A percentile compares a stretch with the other conserved stretches of the same genome.
Evolutionary conservation across 495 filamentous ascomycete genomes (phyloP).

Genomic region (Tuber brumale): DNA sequence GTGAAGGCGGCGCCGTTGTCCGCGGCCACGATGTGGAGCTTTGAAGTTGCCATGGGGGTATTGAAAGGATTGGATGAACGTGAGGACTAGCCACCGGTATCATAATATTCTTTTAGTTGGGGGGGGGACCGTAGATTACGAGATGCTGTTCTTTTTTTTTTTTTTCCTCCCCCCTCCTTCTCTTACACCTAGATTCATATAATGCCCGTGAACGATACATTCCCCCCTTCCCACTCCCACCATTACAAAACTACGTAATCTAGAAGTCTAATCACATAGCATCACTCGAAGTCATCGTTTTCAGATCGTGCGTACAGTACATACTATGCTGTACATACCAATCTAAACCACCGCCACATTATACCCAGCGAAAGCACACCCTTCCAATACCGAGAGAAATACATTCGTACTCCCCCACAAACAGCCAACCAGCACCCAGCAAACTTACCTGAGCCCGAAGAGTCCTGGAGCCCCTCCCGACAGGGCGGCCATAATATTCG

Average conservation of each 20-base stretch:
- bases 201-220: background rate
- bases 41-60: slow-evolving; percentile 63
- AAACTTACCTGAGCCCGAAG: background rate
- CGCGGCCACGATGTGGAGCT: slow-evolving; percentile 98
- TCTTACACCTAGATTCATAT: background rate
- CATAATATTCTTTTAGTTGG: background rate
- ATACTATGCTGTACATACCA: background rate
- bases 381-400: background rate
- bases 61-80: slow-evolving; percentile 48
- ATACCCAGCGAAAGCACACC: background rate
- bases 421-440: background rate
- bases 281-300: background rate
- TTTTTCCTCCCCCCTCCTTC: background rate
- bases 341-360: background rate
- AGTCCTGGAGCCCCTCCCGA: background rate
- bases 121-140: background rate
- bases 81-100: background rate
- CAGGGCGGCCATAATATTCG: too few relatives aligned
- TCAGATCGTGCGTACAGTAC: background rate
- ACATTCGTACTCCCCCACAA: background rate
- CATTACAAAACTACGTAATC: background rate
- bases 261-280: background rate
- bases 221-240: background rate
- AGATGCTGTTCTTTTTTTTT: background rate
- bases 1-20: slow-evolving; percentile 91